Percentiles rank a stretch among this genome's conserved stretches.
phyloP scores from a whole-genome alignment of 306 rosid genomes.

The Gastrolobium bilobum region DNA sequence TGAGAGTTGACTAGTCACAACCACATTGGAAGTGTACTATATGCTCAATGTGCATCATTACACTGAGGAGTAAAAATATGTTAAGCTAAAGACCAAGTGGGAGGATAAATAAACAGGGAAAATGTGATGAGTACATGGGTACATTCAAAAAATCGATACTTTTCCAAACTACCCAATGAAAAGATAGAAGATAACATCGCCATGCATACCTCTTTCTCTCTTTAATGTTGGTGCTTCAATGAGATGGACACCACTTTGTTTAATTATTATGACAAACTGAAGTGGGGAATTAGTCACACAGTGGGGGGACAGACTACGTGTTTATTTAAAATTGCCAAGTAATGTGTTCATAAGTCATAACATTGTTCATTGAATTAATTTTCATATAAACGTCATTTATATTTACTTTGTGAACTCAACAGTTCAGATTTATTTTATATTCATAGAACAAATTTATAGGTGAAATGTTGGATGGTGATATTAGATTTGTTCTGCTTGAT shows the following conservation, averaged over 20 bases:
- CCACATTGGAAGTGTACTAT: neutral
- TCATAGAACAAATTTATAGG: too few species aligned
- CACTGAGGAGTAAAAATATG: neutral
- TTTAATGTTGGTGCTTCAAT: slow-evolving; percentile 59
- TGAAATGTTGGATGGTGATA: too few species aligned
- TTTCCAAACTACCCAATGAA: slow-evolving; percentile 13
- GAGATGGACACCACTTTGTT: slow-evolving; percentile 75
- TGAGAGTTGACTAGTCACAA: slow-evolving; percentile 16
- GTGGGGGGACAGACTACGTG: neutral
- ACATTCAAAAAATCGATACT: slow-evolving; percentile 7
- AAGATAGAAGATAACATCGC: slow-evolving; percentile 35
- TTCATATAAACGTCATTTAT: neutral
- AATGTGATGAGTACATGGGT: neutral
- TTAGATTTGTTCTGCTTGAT: too few species aligned
- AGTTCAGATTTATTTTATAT: neutral
- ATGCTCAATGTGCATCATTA: too few species aligned
- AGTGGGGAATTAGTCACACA: slow-evolving; percentile 13
- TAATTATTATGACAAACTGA: slow-evolving; percentile 34
- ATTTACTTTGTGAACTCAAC: neutral
- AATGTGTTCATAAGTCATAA: neutral
- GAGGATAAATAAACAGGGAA: slow-evolving; percentile 15
- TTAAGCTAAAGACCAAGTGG: slow-evolving; percentile 9
- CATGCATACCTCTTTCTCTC: slow-evolving; percentile 8
- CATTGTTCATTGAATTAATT: neutral
- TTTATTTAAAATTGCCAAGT: neutral